These are phyloP conservation scores for Musa acuminata DNA, from an alignment of 176 grass and related monocot genomes.

Conservation along the genomic window DNA sequence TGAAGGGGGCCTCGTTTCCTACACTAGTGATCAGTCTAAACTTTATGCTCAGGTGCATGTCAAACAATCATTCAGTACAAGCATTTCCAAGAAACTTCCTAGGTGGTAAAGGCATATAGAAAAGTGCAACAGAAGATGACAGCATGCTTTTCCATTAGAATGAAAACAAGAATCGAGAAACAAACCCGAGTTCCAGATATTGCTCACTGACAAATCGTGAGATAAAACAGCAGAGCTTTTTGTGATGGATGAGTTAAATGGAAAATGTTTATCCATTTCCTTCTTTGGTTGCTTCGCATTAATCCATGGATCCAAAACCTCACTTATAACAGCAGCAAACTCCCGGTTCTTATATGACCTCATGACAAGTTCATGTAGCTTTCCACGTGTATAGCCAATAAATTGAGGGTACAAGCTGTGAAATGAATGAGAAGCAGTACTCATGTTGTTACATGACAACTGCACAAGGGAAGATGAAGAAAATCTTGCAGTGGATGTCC, in stretches of 20 bases:
- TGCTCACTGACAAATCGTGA: constrained; percentile 25
- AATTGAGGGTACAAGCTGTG: constrained; percentile 82
- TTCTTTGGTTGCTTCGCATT: constrained; percentile 85
- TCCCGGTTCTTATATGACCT: constrained; percentile 96
- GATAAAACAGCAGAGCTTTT: constrained; percentile 40
- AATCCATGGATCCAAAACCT: constrained; percentile 99
- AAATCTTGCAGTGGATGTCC: constrained; percentile 17
- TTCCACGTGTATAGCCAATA: constrained; percentile 74
- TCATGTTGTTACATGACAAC: constrained; percentile 19
- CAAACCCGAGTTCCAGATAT: constrained; percentile 22
- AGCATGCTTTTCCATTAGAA: not conserved
- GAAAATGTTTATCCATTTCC: constrained; percentile 65
- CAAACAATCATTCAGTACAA: too few species aligned
- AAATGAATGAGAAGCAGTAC: constrained; percentile 41
- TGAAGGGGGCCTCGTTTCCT: not conserved
- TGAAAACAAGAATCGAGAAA: not conserved
- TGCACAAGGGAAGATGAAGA: constrained; percentile 23
- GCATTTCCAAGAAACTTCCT: not conserved
- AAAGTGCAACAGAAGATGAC: not conserved
- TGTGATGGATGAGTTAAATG: constrained; percentile 48
- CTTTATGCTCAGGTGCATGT: not conserved
- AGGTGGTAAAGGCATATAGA: not conserved
- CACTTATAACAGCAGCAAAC: constrained; percentile 87
- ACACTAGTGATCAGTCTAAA: not conserved
- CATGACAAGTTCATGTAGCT: constrained; percentile 96